Base-by-base conservation (phyloP, 768 basidiomycete genomes). In the Suillus alpinus region DNA sequence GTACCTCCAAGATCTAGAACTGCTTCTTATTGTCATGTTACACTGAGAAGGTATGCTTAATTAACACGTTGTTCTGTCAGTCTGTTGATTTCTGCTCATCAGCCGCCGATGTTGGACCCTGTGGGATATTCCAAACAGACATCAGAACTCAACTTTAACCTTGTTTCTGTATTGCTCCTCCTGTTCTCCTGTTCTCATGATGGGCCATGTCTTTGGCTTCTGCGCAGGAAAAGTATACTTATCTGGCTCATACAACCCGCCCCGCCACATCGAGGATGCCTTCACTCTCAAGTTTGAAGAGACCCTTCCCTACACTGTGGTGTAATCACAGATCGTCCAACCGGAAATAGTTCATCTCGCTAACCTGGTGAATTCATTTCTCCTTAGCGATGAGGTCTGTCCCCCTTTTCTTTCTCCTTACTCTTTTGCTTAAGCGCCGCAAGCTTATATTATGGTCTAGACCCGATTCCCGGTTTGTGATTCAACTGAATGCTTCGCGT, bases 341-440 rank as follows among this genome's bases (percentile, higher is more conserved):
- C 36, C 16, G 36, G 14, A 39, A 55, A 26, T 55, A 37, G 16
- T 37, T 55, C 52, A 55, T 55, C 23, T 55, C 52, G 52, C 36
- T 55, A 37, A 37, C 13, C 26, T 10, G 36, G 52, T 6, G 34
- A 26, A 4, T 55, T 55, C 23, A 55, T 55, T 55, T 55, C 50
- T 12, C 16, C 9, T 55, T 55, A 26, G 52, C 52, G 52, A 23
- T 26, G 34, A 53, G 20, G n/a, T 7, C 31, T 51, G 50, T 51
- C 32, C 50, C 52, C 26, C 36, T 55, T 55, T 55, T 55, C 23
- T 55, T 37, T 55, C 9, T 26, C 52, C 23, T 55, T 18, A 53
- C 52, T 26, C 52, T 16, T 53, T 53, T 55, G 9, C 52, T 23
- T 14, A 58, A 58, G 46, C 58, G 18, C 18, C 34, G 16, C 32